phyloP scores from a whole-genome alignment of 345 rosid genomes.

The Adansonia digitata region DNA sequence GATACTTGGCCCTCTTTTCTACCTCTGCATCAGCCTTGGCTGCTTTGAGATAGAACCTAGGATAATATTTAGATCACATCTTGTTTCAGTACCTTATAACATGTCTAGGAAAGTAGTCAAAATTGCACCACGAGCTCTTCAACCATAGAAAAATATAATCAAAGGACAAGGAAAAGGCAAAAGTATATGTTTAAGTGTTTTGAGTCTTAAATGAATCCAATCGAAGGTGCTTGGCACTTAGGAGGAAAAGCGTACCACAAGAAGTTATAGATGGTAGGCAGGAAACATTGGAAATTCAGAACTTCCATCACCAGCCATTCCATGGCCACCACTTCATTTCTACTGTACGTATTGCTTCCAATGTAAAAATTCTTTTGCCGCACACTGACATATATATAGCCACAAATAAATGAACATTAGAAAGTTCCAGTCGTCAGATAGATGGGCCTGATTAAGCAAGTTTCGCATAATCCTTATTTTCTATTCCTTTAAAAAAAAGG shows the following conservation, averaged over 20 bases:
- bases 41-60: slow-evolving; percentile 83
- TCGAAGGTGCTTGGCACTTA: background rate
- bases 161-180: background rate
- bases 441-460: background rate
- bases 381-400: slow-evolving; percentile 33
- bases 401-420: background rate
- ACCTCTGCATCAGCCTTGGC: slow-evolving; percentile 58
- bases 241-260: slow-evolving; percentile 42
- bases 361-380: slow-evolving; percentile 56
- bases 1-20: slow-evolving; percentile 58
- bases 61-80: background rate
- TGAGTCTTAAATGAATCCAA: background rate
- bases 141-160: background rate
- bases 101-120: background rate
- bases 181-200: background rate
- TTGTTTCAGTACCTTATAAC: background rate
- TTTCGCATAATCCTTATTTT: background rate
- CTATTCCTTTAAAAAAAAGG: background rate
- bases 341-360: slow-evolving; percentile 46
- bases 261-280: slow-evolving; percentile 75
- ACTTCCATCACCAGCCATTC: slow-evolving; percentile 93
- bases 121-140: background rate
- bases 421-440: background rate
- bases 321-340: slow-evolving; percentile 88
- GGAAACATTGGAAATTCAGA: slow-evolving; percentile 70